Base-by-base conservation (phyloP, 2,329 filamentous ascomycete genomes). In the Aspergillus fischeri region DNA sequence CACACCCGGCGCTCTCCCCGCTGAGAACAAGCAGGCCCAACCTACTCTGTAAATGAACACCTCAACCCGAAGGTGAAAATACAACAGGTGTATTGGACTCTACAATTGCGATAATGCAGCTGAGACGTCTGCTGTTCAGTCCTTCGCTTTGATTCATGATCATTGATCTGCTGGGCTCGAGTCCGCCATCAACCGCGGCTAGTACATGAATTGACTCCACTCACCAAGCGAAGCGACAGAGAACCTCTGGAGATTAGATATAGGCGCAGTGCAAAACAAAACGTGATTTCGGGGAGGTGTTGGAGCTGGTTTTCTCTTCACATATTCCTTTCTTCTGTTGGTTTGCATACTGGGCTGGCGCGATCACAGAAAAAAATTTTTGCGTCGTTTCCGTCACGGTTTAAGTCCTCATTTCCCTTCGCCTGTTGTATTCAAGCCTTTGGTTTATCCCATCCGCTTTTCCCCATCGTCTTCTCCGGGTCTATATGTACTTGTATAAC, bases 401-500 rank as follows among this genome's bases (percentile, higher is more conserved):
- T 54, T 49, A 20, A 24, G 38, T 38, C 38, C 44, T 24, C 11
- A 10, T 57, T 58, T 53, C 41, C 54, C 51, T 49, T 54, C 52
- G 47, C 51, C 54, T 61, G 54, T 53, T 57, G 45, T 48, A 60
- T 59, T 59, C 53, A 53, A 56, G 49, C 58, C 49, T 60, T 63
- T 61, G 58, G 58, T 60, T 51, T 51, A 21, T 51, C 49, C 44
- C 38, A 47, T 29, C 41, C 59, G 47, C n/a, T 41, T 55, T 60
- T 47, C 51, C 59, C 60, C 58, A 58, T 60, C 61, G 61, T 57
- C 59, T 65, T 66, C 63, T 63, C 65, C 64, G 57, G 63, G 66
- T 65, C 67, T 67, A 67, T 63, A 63, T 73, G 70, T 72, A 73
- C 67, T 71, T 72, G 67, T 72, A 73, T 65, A 69, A 68, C 62